Evolutionary conservation across 352 stramenopile species (phyloP), one percentile per base, ranked within the genome.

Genomic region (Phytopythium vexans): DNA sequence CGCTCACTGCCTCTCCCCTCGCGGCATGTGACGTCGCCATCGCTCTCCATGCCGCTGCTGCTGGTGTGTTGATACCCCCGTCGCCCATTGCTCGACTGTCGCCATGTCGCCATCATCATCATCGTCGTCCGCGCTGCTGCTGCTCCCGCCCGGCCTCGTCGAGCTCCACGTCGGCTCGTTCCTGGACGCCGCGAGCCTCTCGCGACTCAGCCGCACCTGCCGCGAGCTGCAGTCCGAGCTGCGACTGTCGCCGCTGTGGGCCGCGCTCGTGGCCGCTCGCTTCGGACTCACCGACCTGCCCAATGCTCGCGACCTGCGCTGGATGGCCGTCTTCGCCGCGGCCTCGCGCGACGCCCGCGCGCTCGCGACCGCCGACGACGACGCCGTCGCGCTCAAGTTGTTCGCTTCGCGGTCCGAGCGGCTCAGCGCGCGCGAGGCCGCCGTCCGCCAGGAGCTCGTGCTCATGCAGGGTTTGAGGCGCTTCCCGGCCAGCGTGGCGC

Each of bases 391-490:
- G 11, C 31, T 82, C 10, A 52, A 56, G 27, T 56, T 64, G 7
- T 44, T 56, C 16, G 6, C 15, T 35, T 56, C 62, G 37, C 41
- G 8, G 4, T 48, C 66, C 15, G n/a, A 71, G 54, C 9, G 32
- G 10, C 68, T 83, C 36, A 68, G 60, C 32, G 36, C 49, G 27
- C 45, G 15, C 41, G 71, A 87, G 65, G 8, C 34, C 50, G 59
- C 66, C 44, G 71, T 88, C 32, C 68, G 74, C 27, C 58, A 77
- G 12, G 78, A 89, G 53, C 66, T 89, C 27, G 49, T 85, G 49
- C 79, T 89, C 52, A 88, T 87, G 63, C 62, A 80, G 47, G 78
- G 64, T 8, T 47, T 89, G 32, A 68, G 59, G 6, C 64, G 64
- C 8, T 80, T 88, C 41, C 79, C 79, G 32, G 61, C 57, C 8